Base-by-base conservation (phyloP, 2,329 filamentous ascomycete species). In the Exophiala xenobiotica region DNA sequence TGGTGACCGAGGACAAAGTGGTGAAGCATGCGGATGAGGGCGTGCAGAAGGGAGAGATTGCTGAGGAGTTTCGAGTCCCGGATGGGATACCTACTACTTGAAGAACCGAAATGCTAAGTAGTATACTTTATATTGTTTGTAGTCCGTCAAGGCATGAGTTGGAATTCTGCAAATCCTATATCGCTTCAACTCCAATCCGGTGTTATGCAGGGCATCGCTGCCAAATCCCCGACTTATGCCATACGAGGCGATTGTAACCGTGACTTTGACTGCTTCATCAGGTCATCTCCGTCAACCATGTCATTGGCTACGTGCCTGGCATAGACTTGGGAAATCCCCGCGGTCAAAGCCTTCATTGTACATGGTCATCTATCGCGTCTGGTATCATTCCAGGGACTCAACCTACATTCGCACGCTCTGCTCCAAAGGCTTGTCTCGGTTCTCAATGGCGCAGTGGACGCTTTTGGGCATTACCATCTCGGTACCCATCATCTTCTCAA, bases 51-150 rank as follows among this genome's bases (percentile, higher is more conserved):
- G 49, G 39, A 12, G 49, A 56, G 16, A 37, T 47, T n/a, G 53
- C 38, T 7, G 38, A 31, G n/a, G 49, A 52, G n/a, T 42, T 47
- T 24, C 46, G 40, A 18, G 33, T 54, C 7, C 54, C 54, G 29
- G 50, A 57, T 35, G 54, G 54, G 18, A 20, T 57, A 14, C 50
- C 14, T 16, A 43, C 54, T 24, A 56, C 54, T 19, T 56, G 20
- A 46, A n/a, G 14, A 14, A n/a, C 7, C 22, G n/a, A n/a, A n/a
- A n/a, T n/a, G n/a, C n/a, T n/a, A n/a, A 22, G 40, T 16, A 23
- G n/a, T 19, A 9, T 14, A 43, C n/a, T n/a, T n/a, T n/a, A n/a
- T n/a, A n/a, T n/a, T n/a, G n/a, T n/a, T n/a, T n/a, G n/a, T n/a
- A n/a, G n/a, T n/a, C n/a, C n/a, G n/a, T n/a, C n/a, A n/a, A n/a